These are phyloP conservation scores for Phaeosphaeria sp. DNA, from an alignment of 2,329 filamentous ascomycete genomes.

Conservation along the genomic window DNA sequence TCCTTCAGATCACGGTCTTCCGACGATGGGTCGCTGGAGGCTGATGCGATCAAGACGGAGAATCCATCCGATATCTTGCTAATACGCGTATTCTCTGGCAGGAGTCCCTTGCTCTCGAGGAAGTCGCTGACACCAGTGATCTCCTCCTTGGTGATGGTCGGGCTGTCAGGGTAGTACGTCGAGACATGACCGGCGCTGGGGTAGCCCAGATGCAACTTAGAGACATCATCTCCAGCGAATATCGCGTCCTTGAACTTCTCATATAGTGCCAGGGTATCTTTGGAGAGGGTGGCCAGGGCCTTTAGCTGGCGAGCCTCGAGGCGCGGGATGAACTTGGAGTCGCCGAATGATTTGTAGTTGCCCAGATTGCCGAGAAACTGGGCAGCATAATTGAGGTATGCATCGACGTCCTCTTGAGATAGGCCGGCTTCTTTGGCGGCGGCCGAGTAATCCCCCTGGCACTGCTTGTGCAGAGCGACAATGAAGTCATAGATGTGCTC, in stretches of 20 bases:
- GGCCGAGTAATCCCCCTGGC: conserved; percentile 57
- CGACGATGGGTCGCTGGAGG: conserved; percentile 47
- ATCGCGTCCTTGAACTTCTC: conserved; percentile 54
- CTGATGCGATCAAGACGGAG: conserved; percentile 58
- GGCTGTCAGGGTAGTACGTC: conserved; percentile 59
- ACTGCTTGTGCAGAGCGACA: conserved; percentile 55
- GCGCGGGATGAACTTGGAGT: conserved; percentile 61
- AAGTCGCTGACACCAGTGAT: conserved; percentile 56
- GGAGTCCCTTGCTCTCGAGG: conserved; percentile 53
- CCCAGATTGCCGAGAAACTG: conserved; percentile 62
- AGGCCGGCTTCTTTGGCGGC: conserved; percentile 53
- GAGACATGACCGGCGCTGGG: conserved; percentile 57
- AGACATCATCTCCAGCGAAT: conserved; percentile 51
- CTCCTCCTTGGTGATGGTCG: conserved; percentile 56
- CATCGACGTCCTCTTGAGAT: conserved; percentile 46
- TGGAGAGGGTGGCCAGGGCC: conserved; percentile 52
- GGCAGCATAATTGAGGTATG: conserved; percentile 48
- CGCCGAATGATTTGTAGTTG: conserved; percentile 61
- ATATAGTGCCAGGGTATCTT: conserved; percentile 50
- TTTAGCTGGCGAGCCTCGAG: conserved; percentile 52
- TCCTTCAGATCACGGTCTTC: conserved; percentile 53
- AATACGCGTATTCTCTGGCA: conserved; percentile 60
- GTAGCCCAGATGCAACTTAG: conserved; percentile 57
- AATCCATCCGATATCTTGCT: conserved; percentile 54
- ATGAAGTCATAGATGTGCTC: conserved; percentile 64